These are phyloP conservation scores for Pseudocercospora fuligena DNA, from an alignment of 2,329 filamentous ascomycete species.

Conservation along the genomic window DNA sequence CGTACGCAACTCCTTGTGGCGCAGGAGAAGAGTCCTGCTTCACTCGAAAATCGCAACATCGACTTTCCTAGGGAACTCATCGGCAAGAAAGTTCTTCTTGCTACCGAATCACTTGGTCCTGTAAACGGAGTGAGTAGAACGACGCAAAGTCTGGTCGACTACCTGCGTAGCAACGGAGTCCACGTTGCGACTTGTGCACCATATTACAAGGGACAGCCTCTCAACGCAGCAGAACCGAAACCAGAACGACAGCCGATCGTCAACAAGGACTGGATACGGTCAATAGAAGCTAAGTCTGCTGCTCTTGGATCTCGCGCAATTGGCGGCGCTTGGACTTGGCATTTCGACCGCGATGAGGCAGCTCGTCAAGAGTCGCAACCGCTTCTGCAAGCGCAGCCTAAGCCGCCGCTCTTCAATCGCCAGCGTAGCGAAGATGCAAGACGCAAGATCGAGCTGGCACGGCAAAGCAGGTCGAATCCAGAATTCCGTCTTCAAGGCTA, in stretches of 20 bases:
- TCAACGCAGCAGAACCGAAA: slow-evolving; percentile 35
- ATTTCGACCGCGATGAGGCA: slow-evolving; percentile 35
- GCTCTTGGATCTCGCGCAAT: slow-evolving; percentile 40
- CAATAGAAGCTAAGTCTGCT: slow-evolving; percentile 39
- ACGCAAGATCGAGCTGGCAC: slow-evolving; percentile 37
- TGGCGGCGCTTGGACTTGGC: slow-evolving; percentile 41
- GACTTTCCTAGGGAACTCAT: slow-evolving; percentile 55
- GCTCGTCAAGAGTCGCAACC: slow-evolving; percentile 27
- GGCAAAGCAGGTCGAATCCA: slow-evolving; percentile 42
- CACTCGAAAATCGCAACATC: slow-evolving; percentile 4
- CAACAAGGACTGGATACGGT: slow-evolving; percentile 42
- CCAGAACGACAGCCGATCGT: slow-evolving; percentile 37
- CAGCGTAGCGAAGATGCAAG: slow-evolving; percentile 34
- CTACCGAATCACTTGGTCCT: slow-evolving; percentile 73
- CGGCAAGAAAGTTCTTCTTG: slow-evolving; percentile 67
- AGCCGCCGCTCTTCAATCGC: slow-evolving; percentile 37
- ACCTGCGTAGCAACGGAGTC: slow-evolving; percentile 67
- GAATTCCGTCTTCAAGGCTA: slow-evolving; percentile 68
- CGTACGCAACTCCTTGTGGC: slow-evolving; percentile 4
- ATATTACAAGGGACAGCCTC: slow-evolving; percentile 59
- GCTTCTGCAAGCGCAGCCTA: slow-evolving; percentile 23
- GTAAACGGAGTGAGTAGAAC: slow-evolving; percentile 76
- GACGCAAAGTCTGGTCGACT: slow-evolving; percentile 70
- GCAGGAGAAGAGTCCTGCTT: background rate
- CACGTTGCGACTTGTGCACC: slow-evolving; percentile 71